phyloP scores from a whole-genome alignment of 2,329 filamentous ascomycete species.

The Phoma herbarum region DNA sequence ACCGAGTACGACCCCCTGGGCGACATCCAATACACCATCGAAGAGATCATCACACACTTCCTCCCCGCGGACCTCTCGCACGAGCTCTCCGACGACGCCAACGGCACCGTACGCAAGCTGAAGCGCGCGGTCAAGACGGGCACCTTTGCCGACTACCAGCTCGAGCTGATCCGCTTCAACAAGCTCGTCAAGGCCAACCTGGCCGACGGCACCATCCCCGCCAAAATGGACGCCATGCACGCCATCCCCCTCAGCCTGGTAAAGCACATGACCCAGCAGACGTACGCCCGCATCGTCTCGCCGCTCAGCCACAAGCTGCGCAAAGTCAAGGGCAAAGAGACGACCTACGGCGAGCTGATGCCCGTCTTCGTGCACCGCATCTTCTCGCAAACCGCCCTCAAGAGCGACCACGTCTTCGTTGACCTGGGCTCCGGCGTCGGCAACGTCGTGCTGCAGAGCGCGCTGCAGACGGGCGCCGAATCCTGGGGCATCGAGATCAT shows the following conservation, averaged over 20 bases:
- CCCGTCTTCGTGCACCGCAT: constrained; percentile 85
- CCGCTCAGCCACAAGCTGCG: constrained; percentile 84
- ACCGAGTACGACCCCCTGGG: constrained; percentile 69
- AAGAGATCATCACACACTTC: constrained; percentile 74
- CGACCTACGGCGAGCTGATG: constrained; percentile 93
- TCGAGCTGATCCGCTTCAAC: constrained; percentile 81
- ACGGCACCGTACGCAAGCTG: constrained; percentile 78
- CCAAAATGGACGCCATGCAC: constrained; percentile 74
- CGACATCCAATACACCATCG: constrained; percentile 71
- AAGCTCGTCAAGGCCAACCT: constrained; percentile 70
- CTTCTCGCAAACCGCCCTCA: constrained; percentile 79
- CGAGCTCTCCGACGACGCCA: constrained; percentile 74
- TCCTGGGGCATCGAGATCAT: constrained; percentile 98
- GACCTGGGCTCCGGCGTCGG: constrained; percentile 96
- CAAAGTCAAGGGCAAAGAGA: constrained; percentile 87
- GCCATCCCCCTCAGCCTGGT: constrained; percentile 72
- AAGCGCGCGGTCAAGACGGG: constrained; percentile 76
- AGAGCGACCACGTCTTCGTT: constrained; percentile 85
- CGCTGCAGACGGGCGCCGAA: constrained; percentile 90
- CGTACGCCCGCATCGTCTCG: constrained; percentile 91
- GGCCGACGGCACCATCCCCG: constrained; percentile 74
- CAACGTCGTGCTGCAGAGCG: constrained; percentile 93
- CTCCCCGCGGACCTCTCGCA: constrained; percentile 74
- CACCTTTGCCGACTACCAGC: constrained; percentile 73
- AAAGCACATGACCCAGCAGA: constrained; percentile 83